Evolutionary conservation across 352 stramenopile species (phyloP).

Genomic region (Phytophthora hibernalis): DNA sequence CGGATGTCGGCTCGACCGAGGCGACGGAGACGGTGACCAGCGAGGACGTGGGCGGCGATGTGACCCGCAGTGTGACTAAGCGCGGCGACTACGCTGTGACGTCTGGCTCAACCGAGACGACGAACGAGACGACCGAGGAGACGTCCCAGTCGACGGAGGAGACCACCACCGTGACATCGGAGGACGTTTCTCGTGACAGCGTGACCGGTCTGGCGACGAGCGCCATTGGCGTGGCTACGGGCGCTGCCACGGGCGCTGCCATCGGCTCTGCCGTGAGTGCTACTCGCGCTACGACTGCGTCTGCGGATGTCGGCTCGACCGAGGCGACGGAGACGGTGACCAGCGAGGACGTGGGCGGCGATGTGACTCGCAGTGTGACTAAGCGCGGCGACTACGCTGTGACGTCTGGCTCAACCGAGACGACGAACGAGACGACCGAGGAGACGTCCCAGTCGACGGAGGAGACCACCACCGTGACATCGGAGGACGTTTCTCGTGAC

Average conservation of each 20-base stretch:
- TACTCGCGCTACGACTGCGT: background rate
- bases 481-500: background rate
- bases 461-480: slow-evolving; percentile 1
- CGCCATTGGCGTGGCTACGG: background rate
- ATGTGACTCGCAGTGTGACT: background rate
- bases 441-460: background rate
- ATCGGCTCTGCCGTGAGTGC: slow-evolving; percentile 3
- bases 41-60: too few relatives aligned
- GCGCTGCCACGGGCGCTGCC: background rate
- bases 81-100: too few relatives aligned
- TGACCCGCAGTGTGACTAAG: too few relatives aligned
- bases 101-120: too few relatives aligned
- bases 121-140: slow-evolving; percentile 1
- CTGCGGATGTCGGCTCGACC: background rate
- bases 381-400: background rate
- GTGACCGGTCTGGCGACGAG: background rate
- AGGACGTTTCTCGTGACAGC: background rate
- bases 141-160: background rate
- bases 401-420: background rate
- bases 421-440: slow-evolving; percentile 4
- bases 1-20: too few relatives aligned
- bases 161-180: background rate
- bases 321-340: slow-evolving; percentile 3
- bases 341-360: background rate
- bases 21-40: too few relatives aligned